phyloP scores from a whole-genome alignment of 2,329 filamentous ascomycete genomes.

The Fusarium nisikadoi region DNA sequence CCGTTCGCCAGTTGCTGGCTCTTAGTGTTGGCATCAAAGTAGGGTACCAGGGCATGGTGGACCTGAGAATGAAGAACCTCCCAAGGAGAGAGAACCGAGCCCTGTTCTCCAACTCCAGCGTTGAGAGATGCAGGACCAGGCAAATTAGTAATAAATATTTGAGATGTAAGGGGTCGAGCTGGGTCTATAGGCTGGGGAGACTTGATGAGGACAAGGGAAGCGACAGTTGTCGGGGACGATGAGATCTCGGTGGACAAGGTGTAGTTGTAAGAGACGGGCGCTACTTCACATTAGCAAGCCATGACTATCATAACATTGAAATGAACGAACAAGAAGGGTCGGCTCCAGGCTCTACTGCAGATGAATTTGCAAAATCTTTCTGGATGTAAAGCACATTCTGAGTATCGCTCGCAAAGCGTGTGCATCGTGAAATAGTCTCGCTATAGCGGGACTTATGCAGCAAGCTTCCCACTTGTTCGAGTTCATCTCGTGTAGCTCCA shows the following conservation, averaged over 20 bases:
- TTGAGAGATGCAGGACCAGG: constrained; percentile 81
- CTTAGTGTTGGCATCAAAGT: constrained; percentile 96
- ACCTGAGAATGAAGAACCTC: constrained; percentile 93
- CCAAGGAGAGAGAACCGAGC: constrained; percentile 81
- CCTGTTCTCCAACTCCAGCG: constrained; percentile 74
- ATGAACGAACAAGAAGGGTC: constrained; percentile 56
- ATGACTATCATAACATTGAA: neutral
- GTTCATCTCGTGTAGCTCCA: constrained; percentile 79
- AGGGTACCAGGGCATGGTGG: constrained; percentile 90
- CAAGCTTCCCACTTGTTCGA: constrained; percentile 84
- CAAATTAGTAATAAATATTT: constrained; percentile 93
- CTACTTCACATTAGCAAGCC: constrained; percentile 45
- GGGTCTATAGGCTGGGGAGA: constrained; percentile 88
- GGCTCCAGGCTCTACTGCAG: constrained; percentile 61
- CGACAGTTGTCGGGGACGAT: constrained; percentile 80
- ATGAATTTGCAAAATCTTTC: constrained; percentile 75
- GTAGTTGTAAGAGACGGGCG: constrained; percentile 73
- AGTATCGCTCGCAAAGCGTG: constrained; percentile 87
- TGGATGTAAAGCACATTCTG: constrained; percentile 92
- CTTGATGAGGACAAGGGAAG: constrained; percentile 91
- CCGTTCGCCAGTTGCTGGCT: constrained; percentile 75
- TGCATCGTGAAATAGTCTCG: constrained; percentile 88
- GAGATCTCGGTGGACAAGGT: constrained; percentile 84
- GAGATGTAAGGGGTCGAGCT: constrained; percentile 80
- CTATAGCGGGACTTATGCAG: constrained; percentile 76